Base-by-base conservation (phyloP, 306 rosid genomes). In the Luffa aegyptiaca region DNA sequence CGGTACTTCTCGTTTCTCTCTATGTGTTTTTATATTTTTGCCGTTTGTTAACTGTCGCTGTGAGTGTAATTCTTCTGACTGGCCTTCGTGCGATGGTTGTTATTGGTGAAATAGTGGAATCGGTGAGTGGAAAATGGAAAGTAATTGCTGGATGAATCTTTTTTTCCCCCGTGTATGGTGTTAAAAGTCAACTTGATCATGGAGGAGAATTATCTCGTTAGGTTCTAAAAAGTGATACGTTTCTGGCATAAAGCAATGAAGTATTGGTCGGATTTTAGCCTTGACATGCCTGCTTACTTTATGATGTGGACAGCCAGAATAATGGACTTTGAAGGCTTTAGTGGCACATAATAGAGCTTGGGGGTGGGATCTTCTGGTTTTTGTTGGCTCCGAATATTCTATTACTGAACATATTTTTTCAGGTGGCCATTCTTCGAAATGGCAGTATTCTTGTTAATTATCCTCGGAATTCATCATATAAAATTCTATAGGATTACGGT, bases 1-100 rank as follows among this genome's bases (percentile, higher is more conserved):
- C 97, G 59, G 98, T 94, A 85, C 4, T 11, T 5, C n/a, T 44
- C 20, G 3, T 37, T 3, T 31, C 9, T n/a, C 1, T 55, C 21
- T 69, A 21, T 49, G 2, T 71, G 0, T 41, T 46, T 8, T 6
- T 26, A 26, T 3, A 12, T n/a, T 26, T 44, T 18, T 55, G 33
- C 13, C 33, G 33, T 3, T 17, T 1, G 51, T 41, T 17, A n/a
- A 42, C 14, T 36, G 45, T 37, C 41, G 14, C 49, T 14, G 10
- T 46, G 53, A 9, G 35, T 41, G 18, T 42, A 46, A 21, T 69
- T 39, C 52, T 10, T 42, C 9, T 4, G 35, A 41, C 36, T 70
- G 76, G 5, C 53, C 36, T 21, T 44, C 8, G 31, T 0, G 31
- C 5, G 31, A 9, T 42, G 75, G 31, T 8, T 37, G 51, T 41